Evolutionary conservation across 345 rosid genomes (phyloP), one percentile per base, ranked within the genome.

Genomic region (Citrus hindsii): DNA sequence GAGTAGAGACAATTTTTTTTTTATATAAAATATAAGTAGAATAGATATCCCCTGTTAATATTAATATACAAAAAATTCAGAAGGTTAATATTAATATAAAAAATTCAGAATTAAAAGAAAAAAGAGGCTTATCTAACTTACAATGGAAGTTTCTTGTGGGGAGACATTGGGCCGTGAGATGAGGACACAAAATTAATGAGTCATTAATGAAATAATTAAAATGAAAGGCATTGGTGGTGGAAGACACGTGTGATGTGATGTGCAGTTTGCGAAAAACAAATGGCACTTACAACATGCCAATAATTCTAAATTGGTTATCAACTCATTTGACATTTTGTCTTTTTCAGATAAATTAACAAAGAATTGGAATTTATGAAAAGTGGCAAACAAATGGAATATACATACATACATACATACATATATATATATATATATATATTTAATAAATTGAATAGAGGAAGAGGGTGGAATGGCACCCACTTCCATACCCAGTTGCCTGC

Each of bases 1-100:
- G 0, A 40, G 1, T 9, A 9, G 13, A 2, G 1, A 0, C 0
- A 40, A 0, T 9, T 0, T 40, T 40, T 2, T 40, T 8, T 7
- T 28, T 28, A n/a, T 40, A 40, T 1, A 2, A 40, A 9, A 9
- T 40, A 0, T 9, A 2, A 9, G 4, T 9, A 1, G 0, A 40
- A 40, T 40, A 9, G 0, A 40, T 32, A 32, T 32, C 33, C 0
- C 4, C 0, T 0, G 32, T 30, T 30, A 30, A 1, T 38, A 38
- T 38, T 8, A 40, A 40, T 40, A 40, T 40, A 40, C n/a, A 40
- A 40, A 40, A 40, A 40, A 0, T 9, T 40, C 13, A 40, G 3
- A 40, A 40, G n/a, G 32, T 30, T 30, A 30, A 1, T 38, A 38
- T 38, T 8, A 40, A 40, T 40, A 40, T 40, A 40, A 40, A 40